Base-by-base conservation (phyloP, 2,329 filamentous ascomycete species). In the Sclerotinia subarctica region DNA sequence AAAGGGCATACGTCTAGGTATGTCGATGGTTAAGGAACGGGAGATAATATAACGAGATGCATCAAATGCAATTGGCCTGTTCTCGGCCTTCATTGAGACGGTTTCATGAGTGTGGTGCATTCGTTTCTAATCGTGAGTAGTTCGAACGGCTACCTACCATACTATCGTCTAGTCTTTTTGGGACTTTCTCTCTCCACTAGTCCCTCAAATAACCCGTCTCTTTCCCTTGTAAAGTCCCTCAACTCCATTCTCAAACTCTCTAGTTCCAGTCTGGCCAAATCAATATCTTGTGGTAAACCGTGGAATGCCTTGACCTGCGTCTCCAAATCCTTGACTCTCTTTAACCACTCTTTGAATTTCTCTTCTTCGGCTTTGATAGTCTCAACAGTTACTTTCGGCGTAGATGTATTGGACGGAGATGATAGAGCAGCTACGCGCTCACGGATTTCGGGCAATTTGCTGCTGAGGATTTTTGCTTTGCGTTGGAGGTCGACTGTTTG, bases 401-500 rank as follows among this genome's bases (percentile, higher is more conserved):
- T 62, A 42, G 66, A 66, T 17, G 44, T 69, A 42, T 69, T 70
- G 24, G 63, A 59, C 51, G 65, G 66, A 10, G 71, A 71, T 42
- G 71, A 63, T 26, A 84, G 74, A 2, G 81, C 77, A 68, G 81
- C 76, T 71, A 86, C 79, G 53, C 83, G 83, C 67, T 88, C 85
- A 59, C 81, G 80, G 69, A 91, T 86, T 74, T 95, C 92, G 21
- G 86, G 86, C 1, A 94, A 81, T 73, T 90, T 90, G 2, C 86
- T 80, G 19, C 83, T 80, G 49, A 92, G 81, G n/a, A 85, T 79
- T 76, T 92, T 93, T 60, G 90, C 86, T 67, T 84, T 87, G 66
- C 91, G 87, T 71, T 89, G 87, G 79, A 90, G 86, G 63, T 95
- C 90, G 5, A 89, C 82, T n/a, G 93, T 94, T 72, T 89, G 85